Evolutionary conservation across 1,284 basidiomycete species (phyloP).

Genomic region (Sporisorium graminicola): DNA sequence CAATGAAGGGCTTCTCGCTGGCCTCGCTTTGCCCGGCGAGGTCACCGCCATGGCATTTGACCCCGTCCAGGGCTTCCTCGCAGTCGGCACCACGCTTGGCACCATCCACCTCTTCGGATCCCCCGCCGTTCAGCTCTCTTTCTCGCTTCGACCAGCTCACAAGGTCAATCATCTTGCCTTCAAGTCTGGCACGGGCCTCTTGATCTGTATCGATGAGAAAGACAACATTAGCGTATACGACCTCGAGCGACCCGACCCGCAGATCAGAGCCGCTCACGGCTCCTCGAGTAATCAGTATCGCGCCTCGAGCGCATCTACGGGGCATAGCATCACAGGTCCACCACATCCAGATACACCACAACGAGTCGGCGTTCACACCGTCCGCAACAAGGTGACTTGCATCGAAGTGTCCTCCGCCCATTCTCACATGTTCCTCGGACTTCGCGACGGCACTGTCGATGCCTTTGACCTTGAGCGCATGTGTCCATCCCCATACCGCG

Average conservation of each 20-base stretch:
- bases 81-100: conserved; percentile 76
- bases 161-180: conserved; percentile 78
- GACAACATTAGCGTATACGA: conserved; percentile 80
- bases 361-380: conserved; percentile 55
- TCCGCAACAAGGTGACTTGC: conserved; percentile 72
- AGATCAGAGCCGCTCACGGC: conserved; percentile 47
- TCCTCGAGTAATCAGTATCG: conserved; percentile 46
- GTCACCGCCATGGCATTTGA: conserved; percentile 68
- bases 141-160: conserved; percentile 74
- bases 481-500: conserved; percentile 62
- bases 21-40: conserved; percentile 66
- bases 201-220: conserved; percentile 79
- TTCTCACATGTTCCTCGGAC: conserved; percentile 76
- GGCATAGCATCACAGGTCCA: conserved; percentile 46
- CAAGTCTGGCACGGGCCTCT: conserved; percentile 74
- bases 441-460: conserved; percentile 71
- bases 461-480: conserved; percentile 70
- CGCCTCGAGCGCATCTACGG: conserved; percentile 36
- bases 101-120: conserved; percentile 77
- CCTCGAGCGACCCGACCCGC: conserved; percentile 73
- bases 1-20: conserved; percentile 61
- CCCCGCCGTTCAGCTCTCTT: conserved; percentile 75
- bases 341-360: conserved; percentile 58
- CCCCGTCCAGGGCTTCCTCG: conserved; percentile 74
- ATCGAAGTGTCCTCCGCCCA: conserved; percentile 80